A percentile compares a stretch with the other conserved stretches of the same genome.
These are phyloP conservation scores for Pachysandra terminalis DNA, from an alignment of 164 flowering plant genomes.

Conservation along the genomic window DNA sequence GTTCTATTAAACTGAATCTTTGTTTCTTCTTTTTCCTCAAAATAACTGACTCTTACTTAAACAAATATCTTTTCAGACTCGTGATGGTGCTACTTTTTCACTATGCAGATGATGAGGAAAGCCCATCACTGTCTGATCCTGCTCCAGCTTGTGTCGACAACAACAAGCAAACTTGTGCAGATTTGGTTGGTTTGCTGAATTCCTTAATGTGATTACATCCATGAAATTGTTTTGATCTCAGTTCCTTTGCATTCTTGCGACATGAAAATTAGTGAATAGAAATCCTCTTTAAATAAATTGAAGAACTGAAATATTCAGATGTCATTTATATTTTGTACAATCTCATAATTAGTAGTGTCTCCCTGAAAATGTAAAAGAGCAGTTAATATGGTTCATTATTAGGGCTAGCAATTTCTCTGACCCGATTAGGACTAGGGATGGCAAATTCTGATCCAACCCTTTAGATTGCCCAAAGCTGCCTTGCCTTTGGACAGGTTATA, in stretches of 20 bases:
- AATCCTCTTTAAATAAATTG: neutral
- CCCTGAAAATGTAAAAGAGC: no score
- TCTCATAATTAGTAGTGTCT: neutral
- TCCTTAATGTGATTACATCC: neutral
- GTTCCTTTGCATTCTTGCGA: neutral
- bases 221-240: neutral
- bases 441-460: no score
- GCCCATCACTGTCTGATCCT: slow-evolving; percentile 9
- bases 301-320: neutral
- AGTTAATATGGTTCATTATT: neutral
- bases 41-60: neutral
- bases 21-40: no score
- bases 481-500: no score
- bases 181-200: slow-evolving; percentile 17
- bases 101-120: slow-evolving; percentile 22
- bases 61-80: neutral
- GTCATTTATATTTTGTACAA: neutral
- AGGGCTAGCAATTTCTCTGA: neutral
- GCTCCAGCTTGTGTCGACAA: slow-evolving; percentile 1
- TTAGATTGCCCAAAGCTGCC: no score
- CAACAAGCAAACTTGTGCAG: slow-evolving; percentile 5
- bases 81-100: neutral
- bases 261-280: neutral
- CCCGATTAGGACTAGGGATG: neutral
- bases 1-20: neutral